phyloP scores from a whole-genome alignment of 108 stramenopile genomes.

The Discostella stelligeroides region DNA sequence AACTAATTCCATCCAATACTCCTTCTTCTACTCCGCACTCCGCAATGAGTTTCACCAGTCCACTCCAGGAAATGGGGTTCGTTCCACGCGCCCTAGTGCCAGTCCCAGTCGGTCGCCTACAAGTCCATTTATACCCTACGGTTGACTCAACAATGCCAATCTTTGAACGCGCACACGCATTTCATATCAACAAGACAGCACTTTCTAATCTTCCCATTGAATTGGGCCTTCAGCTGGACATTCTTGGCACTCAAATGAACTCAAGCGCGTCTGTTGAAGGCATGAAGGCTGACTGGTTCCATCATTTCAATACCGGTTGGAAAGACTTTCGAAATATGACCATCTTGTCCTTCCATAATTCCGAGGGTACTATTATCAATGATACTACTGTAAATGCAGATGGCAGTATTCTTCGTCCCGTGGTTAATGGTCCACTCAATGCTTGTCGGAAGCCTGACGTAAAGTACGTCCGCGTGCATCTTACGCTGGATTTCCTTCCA shows the following conservation, averaged over 20 bases:
- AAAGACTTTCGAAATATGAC: not conserved
- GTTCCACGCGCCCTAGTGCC: not conserved
- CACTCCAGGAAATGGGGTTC: not conserved
- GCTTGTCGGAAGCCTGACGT: not conserved
- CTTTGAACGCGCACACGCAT: not conserved
- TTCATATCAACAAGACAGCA: not conserved
- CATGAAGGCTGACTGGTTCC: not conserved
- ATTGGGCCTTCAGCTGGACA: not conserved
- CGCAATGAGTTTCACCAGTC: not conserved
- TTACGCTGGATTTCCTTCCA: not conserved
- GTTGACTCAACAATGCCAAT: not conserved
- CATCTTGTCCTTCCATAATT: not conserved
- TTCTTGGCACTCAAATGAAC: not conserved
- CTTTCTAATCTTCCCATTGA: not conserved
- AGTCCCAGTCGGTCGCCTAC: not conserved
- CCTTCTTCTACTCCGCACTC: not conserved
- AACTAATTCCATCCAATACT: conserved; percentile 32
- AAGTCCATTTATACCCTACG: not conserved
- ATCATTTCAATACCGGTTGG: too few relatives aligned
- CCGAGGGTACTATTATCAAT: not conserved
- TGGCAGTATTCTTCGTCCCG: not conserved
- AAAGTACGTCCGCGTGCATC: not conserved
- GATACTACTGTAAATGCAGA: not conserved
- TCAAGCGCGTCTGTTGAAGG: not conserved
- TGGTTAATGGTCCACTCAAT: not conserved